Evolutionary conservation across 2,329 filamentous ascomycete species (phyloP).

Genomic region (Clonostachys rhizophaga): DNA sequence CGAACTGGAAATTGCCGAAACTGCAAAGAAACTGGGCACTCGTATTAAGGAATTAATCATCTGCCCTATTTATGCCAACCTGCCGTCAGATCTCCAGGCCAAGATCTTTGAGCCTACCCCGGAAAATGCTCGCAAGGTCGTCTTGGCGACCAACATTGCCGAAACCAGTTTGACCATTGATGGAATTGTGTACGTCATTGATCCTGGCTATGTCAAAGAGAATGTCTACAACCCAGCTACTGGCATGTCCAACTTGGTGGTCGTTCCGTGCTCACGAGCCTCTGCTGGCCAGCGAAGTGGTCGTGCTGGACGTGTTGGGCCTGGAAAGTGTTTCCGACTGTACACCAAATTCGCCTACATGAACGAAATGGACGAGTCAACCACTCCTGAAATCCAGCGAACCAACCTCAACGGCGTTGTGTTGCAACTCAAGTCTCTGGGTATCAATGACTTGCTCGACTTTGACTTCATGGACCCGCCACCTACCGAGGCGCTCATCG

Average conservation of each 20-base stretch:
- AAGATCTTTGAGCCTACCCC: slow-evolving; percentile 96
- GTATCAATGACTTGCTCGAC: slow-evolving; percentile 86
- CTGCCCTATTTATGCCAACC: slow-evolving; percentile 89
- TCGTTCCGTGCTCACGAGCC: slow-evolving; percentile 86
- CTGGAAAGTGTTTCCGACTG: slow-evolving; percentile 88
- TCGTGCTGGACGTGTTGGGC: slow-evolving; percentile 85
- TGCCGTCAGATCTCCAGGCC: slow-evolving; percentile 84
- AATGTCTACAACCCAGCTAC: slow-evolving; percentile 89
- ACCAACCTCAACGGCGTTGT: slow-evolving; percentile 84
- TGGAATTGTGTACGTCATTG: slow-evolving; percentile 93
- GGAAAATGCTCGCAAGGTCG: slow-evolving; percentile 79
- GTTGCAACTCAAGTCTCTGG: slow-evolving; percentile 80
- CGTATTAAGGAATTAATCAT: slow-evolving; percentile 85
- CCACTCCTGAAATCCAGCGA: slow-evolving; percentile 88
- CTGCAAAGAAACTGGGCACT: slow-evolving; percentile 77
- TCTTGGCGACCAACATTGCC: slow-evolving; percentile 93
- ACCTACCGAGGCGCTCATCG: slow-evolving; percentile 82
- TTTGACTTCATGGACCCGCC: slow-evolving; percentile 98
- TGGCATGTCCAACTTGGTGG: slow-evolving; percentile 87
- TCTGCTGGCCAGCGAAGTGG: slow-evolving; percentile 91
- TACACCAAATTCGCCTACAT: slow-evolving; percentile 94
- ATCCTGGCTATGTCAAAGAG: slow-evolving; percentile 92
- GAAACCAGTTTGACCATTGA: slow-evolving; percentile 96
- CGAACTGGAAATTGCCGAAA: slow-evolving; percentile 79
- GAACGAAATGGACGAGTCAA: slow-evolving; percentile 90